A percentile compares a stretch with the other conserved stretches of the same genome.
Conservation (phyloP, 169 alveolate species). For the Cystoisospora suis region DNA sequence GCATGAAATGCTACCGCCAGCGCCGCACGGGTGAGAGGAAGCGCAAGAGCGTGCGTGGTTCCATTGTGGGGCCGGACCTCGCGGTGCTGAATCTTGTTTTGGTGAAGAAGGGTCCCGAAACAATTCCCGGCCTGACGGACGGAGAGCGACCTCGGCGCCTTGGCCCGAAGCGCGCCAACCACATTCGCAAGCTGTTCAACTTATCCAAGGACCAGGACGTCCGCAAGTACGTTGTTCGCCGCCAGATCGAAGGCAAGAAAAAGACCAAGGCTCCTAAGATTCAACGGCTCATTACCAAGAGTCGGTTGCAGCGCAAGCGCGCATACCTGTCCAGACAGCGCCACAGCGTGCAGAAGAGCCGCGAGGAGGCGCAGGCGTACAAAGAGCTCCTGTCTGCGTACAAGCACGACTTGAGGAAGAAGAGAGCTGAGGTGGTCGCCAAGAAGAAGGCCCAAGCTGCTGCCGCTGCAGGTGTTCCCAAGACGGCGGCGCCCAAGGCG, state of each 20-base stretch:
- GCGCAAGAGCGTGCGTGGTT: slow-evolving; percentile 99
- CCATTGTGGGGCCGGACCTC: slow-evolving; percentile 98
- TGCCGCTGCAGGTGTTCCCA: neutral
- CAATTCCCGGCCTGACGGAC: slow-evolving; percentile 97
- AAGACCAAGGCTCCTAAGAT: slow-evolving; percentile 97
- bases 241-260: slow-evolving; percentile 81
- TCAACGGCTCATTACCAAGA: slow-evolving; percentile 99
- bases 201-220: slow-evolving; percentile 93
- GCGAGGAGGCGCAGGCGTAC: slow-evolving; percentile 46
- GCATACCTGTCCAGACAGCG: slow-evolving; percentile 44
- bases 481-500: neutral
- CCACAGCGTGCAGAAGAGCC: slow-evolving; percentile 36
- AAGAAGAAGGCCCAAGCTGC: slow-evolving; percentile 24
- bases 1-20: slow-evolving; percentile 95
- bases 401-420: slow-evolving; percentile 2
- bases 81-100: slow-evolving; percentile 95
- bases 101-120: slow-evolving; percentile 96
- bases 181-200: slow-evolving; percentile 96
- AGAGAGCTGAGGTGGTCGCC: slow-evolving; percentile 23
- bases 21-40: slow-evolving; percentile 97
- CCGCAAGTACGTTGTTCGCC: slow-evolving; percentile 93
- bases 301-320: slow-evolving; percentile 96
- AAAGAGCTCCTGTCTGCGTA: slow-evolving; percentile 44
- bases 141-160: slow-evolving; percentile 95
- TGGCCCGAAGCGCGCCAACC: slow-evolving; percentile 99